Base-by-base conservation (phyloP, 2,329 filamentous ascomycete genomes). In the Trichoderma sp. region DNA sequence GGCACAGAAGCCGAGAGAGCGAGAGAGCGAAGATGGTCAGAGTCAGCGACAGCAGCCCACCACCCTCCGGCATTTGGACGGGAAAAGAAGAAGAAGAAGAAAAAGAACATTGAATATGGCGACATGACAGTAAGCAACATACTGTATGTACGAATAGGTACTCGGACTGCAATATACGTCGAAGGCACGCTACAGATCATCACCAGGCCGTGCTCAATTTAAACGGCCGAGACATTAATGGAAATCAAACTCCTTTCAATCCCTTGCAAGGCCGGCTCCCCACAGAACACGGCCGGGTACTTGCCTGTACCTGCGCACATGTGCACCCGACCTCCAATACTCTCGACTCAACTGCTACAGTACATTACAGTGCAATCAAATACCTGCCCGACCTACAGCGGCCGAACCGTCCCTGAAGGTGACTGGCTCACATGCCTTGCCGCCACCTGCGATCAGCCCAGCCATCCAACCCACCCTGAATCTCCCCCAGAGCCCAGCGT, bases 361-460 rank as follows among this genome's bases (percentile, higher is more conserved):
- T 36, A 13, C 34, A 36, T 17, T 17, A 43, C 43, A 47, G 43
- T 36, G 34, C 34, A 36, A 15, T 36, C 34, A 34, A 34, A 13
- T 34, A 23, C 23, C 23, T 23, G 23, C 23, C 26, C 26, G 4
- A 34, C 34, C 34, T 55, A 26, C 50, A 55, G 50, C 50, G 23
- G 17, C 50, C 20, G 12, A 8, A 36, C 34, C 34, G 50, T 26
- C 50, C 50, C 43, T 20, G 8, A 47, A n/a, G 43, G 26, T 58
- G 55, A 59, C 55, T 59, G 55, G 63, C 63, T 66, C 59, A 63
- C 59, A 63, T 63, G 59, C 34, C 58, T 23, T 36, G 58, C 58
- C 58, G 58, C 58, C 58, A 61, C 58, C 58, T 36, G 58, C 58
- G 58, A 61, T 62, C 59, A 43, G 20, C 34, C 23, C 13, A 63